Evolutionary conservation across 2,329 filamentous ascomycete species (phyloP), one percentile per base, ranked within the genome.

Genomic region (Fusarium cicatricum): DNA sequence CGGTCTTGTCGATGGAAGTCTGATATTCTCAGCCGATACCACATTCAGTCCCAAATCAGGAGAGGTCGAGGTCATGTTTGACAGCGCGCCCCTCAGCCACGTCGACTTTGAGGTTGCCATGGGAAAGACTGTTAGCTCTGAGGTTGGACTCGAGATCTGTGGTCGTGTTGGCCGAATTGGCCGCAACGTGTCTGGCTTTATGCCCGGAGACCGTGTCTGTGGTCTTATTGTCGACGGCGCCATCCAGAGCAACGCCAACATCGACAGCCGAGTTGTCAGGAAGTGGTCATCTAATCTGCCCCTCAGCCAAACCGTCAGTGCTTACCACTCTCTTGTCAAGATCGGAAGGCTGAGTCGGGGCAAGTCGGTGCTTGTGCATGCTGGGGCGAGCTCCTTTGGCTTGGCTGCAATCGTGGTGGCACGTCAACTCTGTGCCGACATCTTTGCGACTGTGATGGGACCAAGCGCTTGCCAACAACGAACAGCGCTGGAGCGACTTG

Each of bases 391-490:
- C 41, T 71, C 73, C 0, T 70, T 77, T 16, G 80, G 81, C 1
- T 72, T 79, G 32, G 77, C 76, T 10, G 80, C 78, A 3, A 61
- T 83, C 3, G 71, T 74, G 11, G 57, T 83, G 3, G 77, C 78
- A 19, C 69, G 62, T 38, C 51, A 68, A 2, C 58, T 71, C 7
- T 78, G 74, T 1, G 75, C 74, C 9, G 70, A 75, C 3, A 62
- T 85, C 2, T 80, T 79, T 49, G 73, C 71, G 2, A 82, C 78
- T 0, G 75, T 80, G 1, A 47, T 69, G 36, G 74, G 70, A 0
- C 45, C 66, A 10, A 54, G 62, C 6, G 41, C 61, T 1, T 38
- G 66, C 1, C 58, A 68, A 1, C 80, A 85, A 52, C 73, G 71
- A 10, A 39, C 66, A 1, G 48, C 74, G 3, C 64, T 85, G 1